Percentiles rank a stretch among this genome's conserved stretches.
Conservation (phyloP, 352 stramenopile species). For the Phytophthora capsici region DNA sequence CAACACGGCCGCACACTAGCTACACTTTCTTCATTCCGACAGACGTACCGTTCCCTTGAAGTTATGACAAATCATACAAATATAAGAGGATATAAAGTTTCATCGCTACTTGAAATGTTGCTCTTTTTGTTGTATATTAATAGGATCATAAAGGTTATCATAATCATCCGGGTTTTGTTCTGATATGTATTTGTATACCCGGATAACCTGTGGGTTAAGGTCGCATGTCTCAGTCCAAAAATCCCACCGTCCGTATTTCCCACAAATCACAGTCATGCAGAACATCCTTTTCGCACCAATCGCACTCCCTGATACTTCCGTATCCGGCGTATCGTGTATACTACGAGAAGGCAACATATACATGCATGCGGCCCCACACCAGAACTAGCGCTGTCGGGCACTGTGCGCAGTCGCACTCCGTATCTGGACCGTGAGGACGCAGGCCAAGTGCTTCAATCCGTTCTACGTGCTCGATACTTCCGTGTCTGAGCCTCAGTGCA, state of each 20-base stretch:
- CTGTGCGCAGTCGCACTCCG: constrained; percentile 32
- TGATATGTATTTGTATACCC: neutral
- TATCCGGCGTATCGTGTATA: constrained; percentile 11
- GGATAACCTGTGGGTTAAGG: neutral
- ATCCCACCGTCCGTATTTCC: neutral
- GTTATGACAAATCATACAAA: too few relatives aligned
- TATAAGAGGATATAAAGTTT: too few relatives aligned
- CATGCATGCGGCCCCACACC: constrained; percentile 20
- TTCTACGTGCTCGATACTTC: neutral
- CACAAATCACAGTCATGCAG: neutral
- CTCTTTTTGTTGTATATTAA: too few relatives aligned
- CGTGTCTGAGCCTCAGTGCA: too few relatives aligned
- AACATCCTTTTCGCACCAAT: constrained; percentile 4
- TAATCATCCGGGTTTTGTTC: too few relatives aligned
- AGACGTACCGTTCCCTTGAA: too few relatives aligned
- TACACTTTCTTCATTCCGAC: too few relatives aligned
- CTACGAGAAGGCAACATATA: constrained; percentile 36
- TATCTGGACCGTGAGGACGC: constrained; percentile 22
- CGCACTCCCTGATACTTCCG: neutral
- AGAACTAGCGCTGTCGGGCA: neutral
- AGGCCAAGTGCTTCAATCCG: neutral
- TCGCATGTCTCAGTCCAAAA: neutral
- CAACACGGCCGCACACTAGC: too few relatives aligned
- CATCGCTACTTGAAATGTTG: too few relatives aligned
- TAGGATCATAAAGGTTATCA: neutral